Base-by-base conservation (phyloP, 2,329 filamentous ascomycete genomes). In the Penicillium aurantiogriseum region DNA sequence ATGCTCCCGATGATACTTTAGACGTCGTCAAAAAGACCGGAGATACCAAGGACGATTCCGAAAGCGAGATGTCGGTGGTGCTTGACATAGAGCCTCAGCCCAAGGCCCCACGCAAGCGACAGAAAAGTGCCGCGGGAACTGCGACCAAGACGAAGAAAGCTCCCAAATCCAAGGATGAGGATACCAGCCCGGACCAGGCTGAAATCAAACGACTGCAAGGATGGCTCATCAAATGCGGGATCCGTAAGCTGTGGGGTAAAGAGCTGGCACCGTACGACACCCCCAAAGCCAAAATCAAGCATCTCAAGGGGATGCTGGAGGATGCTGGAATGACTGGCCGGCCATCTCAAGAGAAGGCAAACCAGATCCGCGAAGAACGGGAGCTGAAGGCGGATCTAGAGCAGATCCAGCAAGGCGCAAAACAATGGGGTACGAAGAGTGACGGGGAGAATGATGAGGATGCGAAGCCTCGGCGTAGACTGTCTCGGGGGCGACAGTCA, bases 181-280 rank as follows among this genome's bases (percentile, higher is more conserved):
- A 79, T 9, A 64, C 77, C 2, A 80, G 86, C 19, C 84, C 88
- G 0, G 84, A 92, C 59, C 85, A 91, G 58, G 86, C 84, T 4
- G 90, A 96, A 72, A 89, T 97, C 71, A 97, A 96, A 74, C 89
- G 87, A 48, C 80, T 97, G 4, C 93, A 97, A 76, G 85, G 86
- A 9, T 91, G 93, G 74, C 83, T 99, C 7, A 77, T 88, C 45
- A 96, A 97, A 75, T 99, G 93, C 69, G 93, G 93, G 31, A 85
- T 97, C 54, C 88, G 91, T 52, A 97, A 97, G 72, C 84, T 97
- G 60, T 99, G 94, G 93, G 85, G 84, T 49, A 86, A 88, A 62
- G 91, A 97, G 74, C 82, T 99, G 29, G 90, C 90, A 72, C 80
- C 86, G 54, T 92, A 85, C 67, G 84, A 87, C 54, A 89, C 92